Percentiles rank a stretch among this genome's conserved stretches.
These are phyloP conservation scores for Perilla frutescens DNA, from an alignment of 257 asterid genomes.

Conservation along the genomic window DNA sequence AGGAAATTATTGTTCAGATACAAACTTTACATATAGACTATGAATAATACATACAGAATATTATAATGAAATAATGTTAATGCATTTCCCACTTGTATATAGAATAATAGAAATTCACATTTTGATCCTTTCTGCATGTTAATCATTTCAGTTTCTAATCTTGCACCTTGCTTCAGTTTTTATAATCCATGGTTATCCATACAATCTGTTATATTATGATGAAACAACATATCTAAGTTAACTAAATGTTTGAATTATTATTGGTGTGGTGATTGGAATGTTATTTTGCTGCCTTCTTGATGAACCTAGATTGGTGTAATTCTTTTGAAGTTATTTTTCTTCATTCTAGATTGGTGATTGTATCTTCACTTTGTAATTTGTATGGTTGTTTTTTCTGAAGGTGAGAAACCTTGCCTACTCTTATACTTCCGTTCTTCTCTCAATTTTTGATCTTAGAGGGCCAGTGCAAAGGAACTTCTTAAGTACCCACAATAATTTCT, in stretches of 20 bases:
- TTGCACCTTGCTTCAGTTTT: background rate
- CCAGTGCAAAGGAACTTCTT: too few relatives aligned
- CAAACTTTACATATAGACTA: too few relatives aligned
- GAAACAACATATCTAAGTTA: slow-evolving; percentile 7
- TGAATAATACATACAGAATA: too few relatives aligned
- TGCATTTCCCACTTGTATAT: too few relatives aligned
- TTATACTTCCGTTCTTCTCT: too few relatives aligned
- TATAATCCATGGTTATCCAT: background rate
- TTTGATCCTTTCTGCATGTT: background rate
- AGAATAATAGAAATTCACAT: too few relatives aligned
- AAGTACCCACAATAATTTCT: too few relatives aligned
- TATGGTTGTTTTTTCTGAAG: slow-evolving; percentile 43
- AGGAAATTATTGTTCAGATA: too few relatives aligned
- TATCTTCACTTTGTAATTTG: background rate
- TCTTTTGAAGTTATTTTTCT: background rate
- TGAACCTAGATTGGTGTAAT: slow-evolving; percentile 25
- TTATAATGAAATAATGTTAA: too few relatives aligned
- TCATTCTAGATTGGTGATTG: background rate
- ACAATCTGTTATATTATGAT: background rate
- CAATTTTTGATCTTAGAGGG: too few relatives aligned
- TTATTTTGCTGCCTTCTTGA: slow-evolving; percentile 15
- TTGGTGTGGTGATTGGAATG: background rate
- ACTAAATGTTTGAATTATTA: too few relatives aligned
- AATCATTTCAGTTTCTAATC: background rate
- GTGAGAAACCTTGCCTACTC: slow-evolving; percentile 72